These are phyloP conservation scores for Cryphonectria naterciae DNA, from an alignment of 2,329 filamentous ascomycete genomes.

Conservation along the genomic window DNA sequence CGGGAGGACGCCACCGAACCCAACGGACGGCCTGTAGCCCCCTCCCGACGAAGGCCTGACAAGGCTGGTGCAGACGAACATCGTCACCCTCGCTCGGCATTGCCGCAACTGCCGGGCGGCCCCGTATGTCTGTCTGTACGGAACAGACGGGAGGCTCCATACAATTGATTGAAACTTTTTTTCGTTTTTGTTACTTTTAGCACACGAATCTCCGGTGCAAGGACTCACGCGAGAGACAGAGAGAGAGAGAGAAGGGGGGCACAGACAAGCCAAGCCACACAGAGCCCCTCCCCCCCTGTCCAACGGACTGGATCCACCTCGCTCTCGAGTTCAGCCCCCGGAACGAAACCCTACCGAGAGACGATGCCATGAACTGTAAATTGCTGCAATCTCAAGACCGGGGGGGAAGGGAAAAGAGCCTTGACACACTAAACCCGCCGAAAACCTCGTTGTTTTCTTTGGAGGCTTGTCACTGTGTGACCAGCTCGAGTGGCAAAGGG, in stretches of 20 bases:
- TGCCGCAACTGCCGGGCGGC: conserved; percentile 23
- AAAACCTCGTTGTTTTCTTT: conserved; percentile 2
- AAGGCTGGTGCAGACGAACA: neutral
- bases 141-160: neutral
- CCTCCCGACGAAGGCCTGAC: neutral
- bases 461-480: neutral
- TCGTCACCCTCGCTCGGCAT: conserved; percentile 12
- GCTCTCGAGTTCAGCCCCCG: conserved; percentile 1
- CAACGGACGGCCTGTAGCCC: neutral
- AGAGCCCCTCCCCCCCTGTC: neutral
- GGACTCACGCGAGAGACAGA: neutral
- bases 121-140: conserved; percentile 10
- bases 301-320: neutral
- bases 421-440: neutral
- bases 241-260: neutral
- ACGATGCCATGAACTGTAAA: neutral
- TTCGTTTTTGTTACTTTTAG: neutral
- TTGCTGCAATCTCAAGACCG: conserved; percentile 5
- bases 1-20: neutral
- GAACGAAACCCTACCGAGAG: conserved; percentile 2
- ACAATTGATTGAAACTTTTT: neutral
- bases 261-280: neutral
- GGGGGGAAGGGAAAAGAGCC: neutral
- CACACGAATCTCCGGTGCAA: neutral
- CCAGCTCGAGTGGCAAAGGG: neutral